These are phyloP conservation scores for Lolium perenne DNA, from an alignment of 176 grass and related monocot genomes.

Conservation along the genomic window DNA sequence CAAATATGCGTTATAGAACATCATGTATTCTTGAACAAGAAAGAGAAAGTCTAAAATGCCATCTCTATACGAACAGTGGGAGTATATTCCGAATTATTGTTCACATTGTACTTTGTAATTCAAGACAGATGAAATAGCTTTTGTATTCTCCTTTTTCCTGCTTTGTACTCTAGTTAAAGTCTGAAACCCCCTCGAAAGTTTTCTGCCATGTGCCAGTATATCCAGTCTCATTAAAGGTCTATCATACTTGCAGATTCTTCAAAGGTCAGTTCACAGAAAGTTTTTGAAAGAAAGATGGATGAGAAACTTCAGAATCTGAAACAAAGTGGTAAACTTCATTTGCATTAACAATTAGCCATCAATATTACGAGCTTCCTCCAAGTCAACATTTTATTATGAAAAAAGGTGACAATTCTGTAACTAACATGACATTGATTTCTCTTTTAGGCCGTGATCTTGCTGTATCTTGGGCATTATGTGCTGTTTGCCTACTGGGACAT, in stretches of 20 bases:
- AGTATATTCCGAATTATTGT: slow-evolving; percentile 18
- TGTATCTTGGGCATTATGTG: slow-evolving; percentile 96
- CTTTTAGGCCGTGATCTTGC: slow-evolving; percentile 89
- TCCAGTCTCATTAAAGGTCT: slow-evolving; percentile 42
- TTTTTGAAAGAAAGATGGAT: slow-evolving; percentile 93
- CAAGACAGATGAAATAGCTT: slow-evolving; percentile 1
- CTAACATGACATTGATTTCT: slow-evolving; percentile 30
- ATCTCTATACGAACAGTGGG: background rate
- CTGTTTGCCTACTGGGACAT: slow-evolving; percentile 86
- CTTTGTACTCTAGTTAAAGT: background rate
- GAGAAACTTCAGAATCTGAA: slow-evolving; percentile 84
- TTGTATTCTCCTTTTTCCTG: background rate
- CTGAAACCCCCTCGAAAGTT: background rate
- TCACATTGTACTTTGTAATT: slow-evolving; percentile 27
- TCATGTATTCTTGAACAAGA: background rate
- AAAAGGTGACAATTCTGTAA: background rate
- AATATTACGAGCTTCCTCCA: slow-evolving; percentile 26
- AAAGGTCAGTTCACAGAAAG: slow-evolving; percentile 56
- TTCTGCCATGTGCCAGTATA: background rate
- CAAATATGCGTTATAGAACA: background rate
- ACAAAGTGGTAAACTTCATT: slow-evolving; percentile 74
- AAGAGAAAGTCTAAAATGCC: background rate
- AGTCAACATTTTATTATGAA: slow-evolving; percentile 21
- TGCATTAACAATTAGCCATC: slow-evolving; percentile 31
- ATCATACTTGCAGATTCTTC: slow-evolving; percentile 67